phyloP scores from a whole-genome alignment of 2,329 filamentous ascomycete species.

The Sporothrix sp. region DNA sequence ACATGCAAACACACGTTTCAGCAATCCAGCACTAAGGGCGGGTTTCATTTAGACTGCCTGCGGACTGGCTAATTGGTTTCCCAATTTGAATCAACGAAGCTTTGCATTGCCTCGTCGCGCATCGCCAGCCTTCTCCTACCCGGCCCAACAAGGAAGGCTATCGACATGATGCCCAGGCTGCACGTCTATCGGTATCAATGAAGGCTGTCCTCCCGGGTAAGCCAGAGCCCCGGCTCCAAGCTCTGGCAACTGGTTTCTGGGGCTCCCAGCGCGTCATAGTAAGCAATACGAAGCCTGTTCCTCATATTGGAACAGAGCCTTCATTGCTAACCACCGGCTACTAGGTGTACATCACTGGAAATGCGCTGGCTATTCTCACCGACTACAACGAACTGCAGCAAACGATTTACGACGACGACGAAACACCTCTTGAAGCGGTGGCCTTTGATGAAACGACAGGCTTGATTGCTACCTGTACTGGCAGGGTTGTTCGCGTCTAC shows the following conservation, averaged over 20 bases:
- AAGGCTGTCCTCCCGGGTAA: slow-evolving; percentile 39
- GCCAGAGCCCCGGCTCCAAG: slow-evolving; percentile 38
- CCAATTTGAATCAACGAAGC: too few relatives aligned
- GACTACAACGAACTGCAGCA: slow-evolving; percentile 68
- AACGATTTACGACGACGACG: slow-evolving; percentile 79
- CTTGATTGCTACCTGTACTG: slow-evolving; percentile 71
- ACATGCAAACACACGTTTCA: too few relatives aligned
- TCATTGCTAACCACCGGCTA: neutral
- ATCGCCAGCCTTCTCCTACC: too few relatives aligned
- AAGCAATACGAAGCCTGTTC: slow-evolving; percentile 4
- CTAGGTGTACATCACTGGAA: slow-evolving; percentile 82
- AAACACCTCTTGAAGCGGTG: slow-evolving; percentile 59
- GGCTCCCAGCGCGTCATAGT: slow-evolving; percentile 29
- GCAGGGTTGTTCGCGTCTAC: slow-evolving; percentile 62
- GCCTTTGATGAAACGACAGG: slow-evolving; percentile 72
- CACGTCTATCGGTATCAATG: slow-evolving; percentile 27
- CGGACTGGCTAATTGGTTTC: too few relatives aligned
- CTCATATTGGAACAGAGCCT: neutral
- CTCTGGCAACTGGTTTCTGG: slow-evolving; percentile 38
- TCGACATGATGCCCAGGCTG: slow-evolving; percentile 15
- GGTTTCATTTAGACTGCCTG: too few relatives aligned
- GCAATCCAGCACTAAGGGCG: too few relatives aligned
- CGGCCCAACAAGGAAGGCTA: too few relatives aligned
- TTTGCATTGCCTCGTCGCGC: too few relatives aligned
- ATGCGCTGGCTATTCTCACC: slow-evolving; percentile 73